phyloP scores from a whole-genome alignment of 1,139 yeast genomes.

The Lodderomyces margitis region DNA sequence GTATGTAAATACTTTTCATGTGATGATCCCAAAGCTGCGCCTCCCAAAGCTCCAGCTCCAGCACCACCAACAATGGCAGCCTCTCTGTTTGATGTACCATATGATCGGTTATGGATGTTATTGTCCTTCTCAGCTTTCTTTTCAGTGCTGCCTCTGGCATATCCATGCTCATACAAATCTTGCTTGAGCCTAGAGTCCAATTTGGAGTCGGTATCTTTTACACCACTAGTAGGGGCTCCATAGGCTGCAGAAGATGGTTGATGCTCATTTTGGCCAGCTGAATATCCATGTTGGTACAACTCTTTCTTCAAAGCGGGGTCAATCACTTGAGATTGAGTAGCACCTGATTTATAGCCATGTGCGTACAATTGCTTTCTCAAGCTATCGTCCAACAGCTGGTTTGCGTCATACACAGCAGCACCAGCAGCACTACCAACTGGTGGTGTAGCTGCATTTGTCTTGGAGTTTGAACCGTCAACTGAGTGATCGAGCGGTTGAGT shows the following conservation, averaged over 20 bases:
- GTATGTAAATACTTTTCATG: slow-evolving; percentile 3
- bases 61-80: slow-evolving; percentile 12
- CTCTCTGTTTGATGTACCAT: slow-evolving; percentile 10
- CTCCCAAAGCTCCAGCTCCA: slow-evolving; percentile 7
- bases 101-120: slow-evolving; percentile 1
- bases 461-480: slow-evolving; percentile 1
- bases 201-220: slow-evolving; percentile 7
- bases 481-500: slow-evolving; percentile 12
- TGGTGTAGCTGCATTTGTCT: slow-evolving; percentile 8
- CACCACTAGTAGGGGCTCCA: slow-evolving; percentile 6
- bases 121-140: slow-evolving; percentile 10
- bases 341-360: slow-evolving; percentile 10
- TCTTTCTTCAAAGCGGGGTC: slow-evolving; percentile 7
- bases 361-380: slow-evolving; percentile 11
- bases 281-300: slow-evolving; percentile 8
- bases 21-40: slow-evolving; percentile 2
- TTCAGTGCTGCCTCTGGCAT: slow-evolving; percentile 13
- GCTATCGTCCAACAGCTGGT: slow-evolving; percentile 4
- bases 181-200: slow-evolving; percentile 10
- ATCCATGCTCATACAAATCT: slow-evolving; percentile 14
- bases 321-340: neutral
- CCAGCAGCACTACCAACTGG: slow-evolving; percentile 13
- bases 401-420: slow-evolving; percentile 11
- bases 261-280: slow-evolving; percentile 6
- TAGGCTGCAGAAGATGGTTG: neutral